A percentile compares a stretch with the other conserved stretches of the same genome.
phyloP scores from a whole-genome alignment of 2,329 filamentous ascomycete species.

The Exophiala sp. region DNA sequence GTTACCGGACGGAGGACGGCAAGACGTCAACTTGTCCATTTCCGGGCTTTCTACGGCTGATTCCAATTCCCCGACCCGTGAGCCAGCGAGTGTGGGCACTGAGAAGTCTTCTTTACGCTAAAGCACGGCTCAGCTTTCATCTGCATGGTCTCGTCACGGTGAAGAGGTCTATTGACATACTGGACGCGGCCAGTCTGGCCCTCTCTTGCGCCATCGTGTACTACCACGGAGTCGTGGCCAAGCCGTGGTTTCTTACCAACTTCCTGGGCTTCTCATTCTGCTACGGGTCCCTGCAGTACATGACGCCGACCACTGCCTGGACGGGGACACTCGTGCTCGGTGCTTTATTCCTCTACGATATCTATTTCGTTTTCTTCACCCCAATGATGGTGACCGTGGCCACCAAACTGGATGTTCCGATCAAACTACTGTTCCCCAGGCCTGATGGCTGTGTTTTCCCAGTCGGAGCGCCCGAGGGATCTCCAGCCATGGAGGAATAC shows the following conservation, averaged over 20 bases:
- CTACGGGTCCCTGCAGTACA: constrained; percentile 71
- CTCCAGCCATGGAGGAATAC: constrained; percentile 25
- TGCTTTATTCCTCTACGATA: constrained; percentile 89
- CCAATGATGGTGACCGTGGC: constrained; percentile 60
- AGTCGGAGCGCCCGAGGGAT: constrained; percentile 38
- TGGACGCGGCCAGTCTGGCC: constrained; percentile 51
- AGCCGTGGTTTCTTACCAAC: constrained; percentile 71
- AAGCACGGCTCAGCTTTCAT: constrained; percentile 47
- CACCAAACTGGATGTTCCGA: constrained; percentile 80
- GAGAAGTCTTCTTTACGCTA: constrained; percentile 45
- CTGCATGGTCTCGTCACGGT: constrained; percentile 48
- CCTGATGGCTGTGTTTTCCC: constrained; percentile 38
- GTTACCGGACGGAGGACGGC: constrained; percentile 29
- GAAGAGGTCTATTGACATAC: constrained; percentile 39
- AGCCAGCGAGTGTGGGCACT: constrained; percentile 44
- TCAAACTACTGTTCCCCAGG: constrained; percentile 81
- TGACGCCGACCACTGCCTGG: constrained; percentile 82
- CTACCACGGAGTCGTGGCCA: constrained; percentile 59
- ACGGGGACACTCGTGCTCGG: constrained; percentile 72
- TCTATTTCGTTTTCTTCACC: constrained; percentile 59
- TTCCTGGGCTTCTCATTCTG: constrained; percentile 80
- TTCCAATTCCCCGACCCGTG: constrained; percentile 41
- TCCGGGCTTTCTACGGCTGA: constrained; percentile 44
- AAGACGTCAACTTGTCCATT: constrained; percentile 42
- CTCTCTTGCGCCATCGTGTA: constrained; percentile 50